Evolutionary conservation across 768 basidiomycete species (phyloP).

Genomic region (Solioccasus polychromus): DNA sequence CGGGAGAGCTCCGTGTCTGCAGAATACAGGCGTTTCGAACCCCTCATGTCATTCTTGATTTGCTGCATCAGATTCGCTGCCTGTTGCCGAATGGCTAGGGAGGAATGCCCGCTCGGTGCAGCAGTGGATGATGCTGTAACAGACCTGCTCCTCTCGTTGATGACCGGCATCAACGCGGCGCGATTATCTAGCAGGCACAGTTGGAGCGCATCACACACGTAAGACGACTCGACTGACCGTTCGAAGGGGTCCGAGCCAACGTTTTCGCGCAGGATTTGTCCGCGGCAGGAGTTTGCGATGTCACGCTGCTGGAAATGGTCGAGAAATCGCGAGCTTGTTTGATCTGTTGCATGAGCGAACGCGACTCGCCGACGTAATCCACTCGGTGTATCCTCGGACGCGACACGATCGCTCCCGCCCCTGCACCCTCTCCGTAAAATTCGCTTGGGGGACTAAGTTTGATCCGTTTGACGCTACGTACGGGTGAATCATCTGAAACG

Average conservation of each 20-base stretch:
- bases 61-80: constrained; percentile 83
- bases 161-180: constrained; percentile 10
- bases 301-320: constrained; percentile 62
- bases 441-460: constrained; percentile 71
- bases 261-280: constrained; percentile 10
- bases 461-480: constrained; percentile 77
- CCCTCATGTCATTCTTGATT: constrained; percentile 71
- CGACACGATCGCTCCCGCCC: constrained; percentile 45
- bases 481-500: constrained; percentile 42
- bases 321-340: constrained; percentile 76
- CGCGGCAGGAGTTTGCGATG: constrained; percentile 29
- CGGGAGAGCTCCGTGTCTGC: constrained; percentile 58
- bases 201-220: not conserved
- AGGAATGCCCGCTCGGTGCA: constrained; percentile 47
- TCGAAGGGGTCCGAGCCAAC: not conserved
- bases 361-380: constrained; percentile 79
- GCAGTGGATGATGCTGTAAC: constrained; percentile 28
- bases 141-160: constrained; percentile 20
- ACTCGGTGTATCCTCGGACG: constrained; percentile 48
- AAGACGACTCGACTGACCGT: constrained; percentile 14
- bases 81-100: constrained; percentile 68
- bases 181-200: constrained; percentile 9
- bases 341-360: constrained; percentile 76
- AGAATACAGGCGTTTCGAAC: constrained; percentile 70
- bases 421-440: constrained; percentile 49